These are phyloP conservation scores for Psilocybe cubensis DNA, from an alignment of 768 basidiomycete genomes.

Conservation along the genomic window DNA sequence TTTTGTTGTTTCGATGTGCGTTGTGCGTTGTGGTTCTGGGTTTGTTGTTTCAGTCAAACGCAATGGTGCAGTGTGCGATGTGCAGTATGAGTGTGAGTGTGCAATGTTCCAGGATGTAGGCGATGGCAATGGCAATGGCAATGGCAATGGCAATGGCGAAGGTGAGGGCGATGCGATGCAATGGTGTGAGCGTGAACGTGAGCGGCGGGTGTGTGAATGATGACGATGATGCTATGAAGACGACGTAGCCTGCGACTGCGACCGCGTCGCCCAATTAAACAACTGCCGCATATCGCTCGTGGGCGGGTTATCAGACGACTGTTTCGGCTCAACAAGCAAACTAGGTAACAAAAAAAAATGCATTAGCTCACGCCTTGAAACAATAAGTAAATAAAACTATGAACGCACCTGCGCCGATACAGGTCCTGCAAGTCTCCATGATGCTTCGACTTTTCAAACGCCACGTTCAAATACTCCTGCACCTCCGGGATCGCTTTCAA, in stretches of 20 bases:
- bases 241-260: conserved; percentile 41
- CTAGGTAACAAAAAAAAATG: conserved; percentile 36
- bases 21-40: no score
- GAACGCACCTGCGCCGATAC: conserved; percentile 77
- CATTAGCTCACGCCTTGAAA: conserved; percentile 8
- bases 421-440: conserved; percentile 86
- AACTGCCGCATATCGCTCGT: conserved; percentile 75
- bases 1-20: no score
- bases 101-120: no score
- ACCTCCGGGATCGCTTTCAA: conserved; percentile 90
- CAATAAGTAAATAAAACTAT: neutral
- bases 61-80: no score
- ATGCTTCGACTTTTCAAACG: conserved; percentile 75
- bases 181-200: no score
- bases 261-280: conserved; percentile 78
- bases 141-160: no score
- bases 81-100: no score
- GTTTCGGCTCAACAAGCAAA: conserved; percentile 82
- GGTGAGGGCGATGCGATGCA: no score
- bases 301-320: conserved; percentile 71
- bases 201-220: no score
- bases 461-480: conserved; percentile 74
- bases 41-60: no score
- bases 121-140: no score
- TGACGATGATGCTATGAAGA: conserved; percentile 33